Percentiles rank a stretch among this genome's conserved stretches.
These are phyloP conservation scores for Candida khao-thaluensis DNA, from an alignment of 805 yeast species.

Conservation along the genomic window DNA sequence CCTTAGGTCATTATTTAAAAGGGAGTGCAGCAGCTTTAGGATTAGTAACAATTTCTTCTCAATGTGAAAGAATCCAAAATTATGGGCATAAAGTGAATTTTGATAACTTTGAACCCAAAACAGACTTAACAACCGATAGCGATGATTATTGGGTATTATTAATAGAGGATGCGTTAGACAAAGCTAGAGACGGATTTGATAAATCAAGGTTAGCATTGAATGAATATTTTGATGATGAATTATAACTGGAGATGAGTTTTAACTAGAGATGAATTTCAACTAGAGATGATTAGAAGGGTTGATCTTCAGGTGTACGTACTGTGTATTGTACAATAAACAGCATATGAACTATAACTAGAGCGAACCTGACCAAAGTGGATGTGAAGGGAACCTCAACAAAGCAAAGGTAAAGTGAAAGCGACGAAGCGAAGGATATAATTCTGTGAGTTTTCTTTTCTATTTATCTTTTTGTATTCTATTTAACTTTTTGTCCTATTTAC, in stretches of 20 bases:
- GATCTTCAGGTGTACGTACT: slow-evolving; percentile 7
- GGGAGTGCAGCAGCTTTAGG: slow-evolving; percentile 97
- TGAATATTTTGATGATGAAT: slow-evolving; percentile 46
- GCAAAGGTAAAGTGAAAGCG: too few species aligned
- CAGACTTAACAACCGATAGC: slow-evolving; percentile 7
- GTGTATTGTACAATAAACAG: slow-evolving; percentile 7
- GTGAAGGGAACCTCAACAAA: too few species aligned
- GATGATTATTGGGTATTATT: slow-evolving; percentile 43
- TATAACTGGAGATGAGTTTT: too few species aligned
- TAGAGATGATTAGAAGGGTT: too few species aligned
- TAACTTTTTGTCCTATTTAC: too few species aligned
- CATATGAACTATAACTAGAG: too few species aligned
- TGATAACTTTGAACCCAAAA: slow-evolving; percentile 30
- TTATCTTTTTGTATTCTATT: background rate
- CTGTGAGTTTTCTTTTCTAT: background rate
- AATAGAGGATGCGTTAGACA: slow-evolving; percentile 52
- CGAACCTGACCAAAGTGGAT: too few species aligned
- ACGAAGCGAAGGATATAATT: too few species aligned
- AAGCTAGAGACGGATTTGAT: slow-evolving; percentile 51
- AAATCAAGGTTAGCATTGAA: slow-evolving; percentile 51
- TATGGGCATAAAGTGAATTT: slow-evolving; percentile 60
- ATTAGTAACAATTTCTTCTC: slow-evolving; percentile 71
- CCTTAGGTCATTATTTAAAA: slow-evolving; percentile 87
- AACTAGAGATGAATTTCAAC: too few species aligned
- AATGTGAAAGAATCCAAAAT: slow-evolving; percentile 93